These are phyloP conservation scores for Didymella arachidicola DNA, from an alignment of 2,329 filamentous ascomycete species.

Conservation along the genomic window DNA sequence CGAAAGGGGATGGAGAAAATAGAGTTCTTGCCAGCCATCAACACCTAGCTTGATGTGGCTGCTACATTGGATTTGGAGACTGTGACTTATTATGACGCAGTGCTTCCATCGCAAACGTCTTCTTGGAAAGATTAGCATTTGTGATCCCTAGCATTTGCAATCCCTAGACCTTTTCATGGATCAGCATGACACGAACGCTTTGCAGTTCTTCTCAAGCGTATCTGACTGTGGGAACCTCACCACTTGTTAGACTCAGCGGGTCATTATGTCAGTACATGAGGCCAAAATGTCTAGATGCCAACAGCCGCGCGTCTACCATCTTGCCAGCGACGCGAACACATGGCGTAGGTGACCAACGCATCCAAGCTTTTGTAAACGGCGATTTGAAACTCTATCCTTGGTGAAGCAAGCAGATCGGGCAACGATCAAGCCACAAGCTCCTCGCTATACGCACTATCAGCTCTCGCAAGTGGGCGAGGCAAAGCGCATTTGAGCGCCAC, in stretches of 20 bases:
- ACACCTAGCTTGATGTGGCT: not conserved
- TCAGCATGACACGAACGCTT: not conserved
- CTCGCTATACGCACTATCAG: conserved; percentile 1
- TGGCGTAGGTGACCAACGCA: not conserved
- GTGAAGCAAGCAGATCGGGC: conserved; percentile 4
- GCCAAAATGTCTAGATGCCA: not conserved
- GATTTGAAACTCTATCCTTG: not conserved
- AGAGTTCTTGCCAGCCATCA: not conserved
- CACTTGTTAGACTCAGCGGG: not conserved
- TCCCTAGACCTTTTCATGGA: not conserved
- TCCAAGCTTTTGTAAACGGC: not conserved
- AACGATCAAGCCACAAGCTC: conserved; percentile 6
- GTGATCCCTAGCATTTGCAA: not conserved
- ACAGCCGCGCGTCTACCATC: not conserved
- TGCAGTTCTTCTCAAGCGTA: not conserved
- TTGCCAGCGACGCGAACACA: not conserved
- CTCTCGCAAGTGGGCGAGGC: not conserved
- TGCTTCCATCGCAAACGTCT: not conserved
- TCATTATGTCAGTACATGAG: not conserved
- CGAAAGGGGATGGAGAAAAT: no score
- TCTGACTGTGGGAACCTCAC: not conserved
- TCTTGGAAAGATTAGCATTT: not conserved
- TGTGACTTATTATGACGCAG: not conserved
- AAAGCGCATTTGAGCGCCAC: not conserved
- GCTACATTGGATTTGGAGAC: not conserved